These are phyloP conservation scores for Lachancea nothofagi DNA, from an alignment of 805 yeast genomes.

Conservation along the genomic window DNA sequence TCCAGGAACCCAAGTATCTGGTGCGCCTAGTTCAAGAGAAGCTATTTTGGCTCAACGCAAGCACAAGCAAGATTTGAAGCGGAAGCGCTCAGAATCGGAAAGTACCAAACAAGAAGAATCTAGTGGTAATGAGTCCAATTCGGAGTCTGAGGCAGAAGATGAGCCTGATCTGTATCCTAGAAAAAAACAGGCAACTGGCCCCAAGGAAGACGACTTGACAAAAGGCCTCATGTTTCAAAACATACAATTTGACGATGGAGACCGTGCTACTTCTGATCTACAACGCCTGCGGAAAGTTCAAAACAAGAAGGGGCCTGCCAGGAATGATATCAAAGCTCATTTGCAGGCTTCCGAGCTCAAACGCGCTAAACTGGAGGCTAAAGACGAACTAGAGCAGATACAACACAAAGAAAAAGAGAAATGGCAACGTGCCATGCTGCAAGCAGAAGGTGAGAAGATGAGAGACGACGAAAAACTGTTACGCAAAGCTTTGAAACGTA, in stretches of 20 bases:
- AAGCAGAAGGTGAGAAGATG: constrained; percentile 82
- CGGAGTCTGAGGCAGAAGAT: constrained; percentile 26
- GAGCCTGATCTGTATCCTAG: constrained; percentile 17
- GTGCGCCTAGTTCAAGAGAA: constrained; percentile 83
- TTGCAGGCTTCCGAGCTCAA: constrained; percentile 68
- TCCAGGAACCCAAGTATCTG: constrained; percentile 73
- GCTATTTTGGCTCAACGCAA: constrained; percentile 66
- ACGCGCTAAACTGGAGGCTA: constrained; percentile 52
- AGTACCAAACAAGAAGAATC: constrained; percentile 35
- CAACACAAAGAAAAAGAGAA: constrained; percentile 63
- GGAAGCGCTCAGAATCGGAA: constrained; percentile 37
- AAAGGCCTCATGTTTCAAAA: constrained; percentile 68
- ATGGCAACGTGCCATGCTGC: constrained; percentile 81
- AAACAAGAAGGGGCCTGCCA: constrained; percentile 70
- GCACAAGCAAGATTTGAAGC: constrained; percentile 34
- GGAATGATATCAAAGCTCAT: constrained; percentile 80
- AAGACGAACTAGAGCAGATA: constrained; percentile 57
- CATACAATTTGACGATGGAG: constrained; percentile 77
- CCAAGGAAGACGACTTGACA: constrained; percentile 32
- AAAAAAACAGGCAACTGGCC: constrained; percentile 30
- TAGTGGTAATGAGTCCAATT: constrained; percentile 31
- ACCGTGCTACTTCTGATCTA: constrained; percentile 69
- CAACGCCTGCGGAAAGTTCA: constrained; percentile 46
- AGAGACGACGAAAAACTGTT: constrained; percentile 86
- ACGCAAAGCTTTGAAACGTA: constrained; percentile 77